Base-by-base conservation (phyloP, 2,329 filamentous ascomycete genomes). In the Dactylellina sp. region DNA sequence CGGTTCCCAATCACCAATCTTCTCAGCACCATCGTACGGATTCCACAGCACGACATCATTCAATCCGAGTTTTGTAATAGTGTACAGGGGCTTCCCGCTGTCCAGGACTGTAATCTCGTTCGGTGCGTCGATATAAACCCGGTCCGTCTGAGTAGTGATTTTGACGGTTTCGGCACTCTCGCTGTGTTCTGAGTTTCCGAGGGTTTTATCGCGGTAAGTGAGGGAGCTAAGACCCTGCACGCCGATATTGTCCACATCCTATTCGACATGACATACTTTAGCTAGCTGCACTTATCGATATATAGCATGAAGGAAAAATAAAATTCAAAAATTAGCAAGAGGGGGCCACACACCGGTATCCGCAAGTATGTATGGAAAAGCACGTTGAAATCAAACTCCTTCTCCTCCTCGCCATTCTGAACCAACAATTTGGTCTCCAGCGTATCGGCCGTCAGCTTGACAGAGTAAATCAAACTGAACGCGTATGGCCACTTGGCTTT, bases 41-140 rank as follows among this genome's bases (percentile, higher is more conserved):
- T 99, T 99, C 95, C 95, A 99, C 28, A 98, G 91, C 0, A 97
- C 94, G 14, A 95, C 89, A 77, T 98, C 92, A 75, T 87, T 86
- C 77, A 99, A 85, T 77, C 92, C 93, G 82, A 97, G 92, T 75
- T 95, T 88, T 42, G 90, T 87, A 63, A 98, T 85, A 71, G 89
- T 88, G 83, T 91, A 93, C 56, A 86, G 83, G 12, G 88, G 84
- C 79, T 86, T 86, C 72, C 87, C 89, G 55, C 82, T 80, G 52
- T 96, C 87, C 11, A 86, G 80, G 50, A 91, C 81, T 0, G 86
- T 83, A 49, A 85, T 82, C 46, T 83, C 88, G 0, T 87, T 88
- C 75, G 86, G 84, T 76, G 85, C 81, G 0, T 89, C 90, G 28
- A 88, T 89, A 85, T 98, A 99, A 53, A 98, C 89, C 75, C 93